Conservation (phyloP, 2,329 filamentous ascomycete genomes). For the Colletotrichum karsti region DNA sequence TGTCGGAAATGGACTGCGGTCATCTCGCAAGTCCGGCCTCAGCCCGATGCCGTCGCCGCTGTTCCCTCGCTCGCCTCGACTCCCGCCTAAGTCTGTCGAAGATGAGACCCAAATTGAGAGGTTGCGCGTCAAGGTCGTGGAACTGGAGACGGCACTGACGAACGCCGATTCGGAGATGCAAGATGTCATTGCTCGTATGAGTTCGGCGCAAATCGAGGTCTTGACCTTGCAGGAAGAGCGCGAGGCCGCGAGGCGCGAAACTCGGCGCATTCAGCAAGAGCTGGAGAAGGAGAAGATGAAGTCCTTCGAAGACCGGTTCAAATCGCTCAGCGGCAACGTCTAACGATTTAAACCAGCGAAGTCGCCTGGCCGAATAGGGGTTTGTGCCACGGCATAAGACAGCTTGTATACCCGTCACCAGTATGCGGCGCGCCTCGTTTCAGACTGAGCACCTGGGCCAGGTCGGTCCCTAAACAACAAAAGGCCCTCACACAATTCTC, state of each 20-base stretch:
- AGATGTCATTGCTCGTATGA: slow-evolving; percentile 83
- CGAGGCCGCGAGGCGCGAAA: slow-evolving; percentile 78
- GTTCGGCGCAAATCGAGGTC: slow-evolving; percentile 83
- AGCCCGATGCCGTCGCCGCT: slow-evolving; percentile 44
- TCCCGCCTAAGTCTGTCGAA: slow-evolving; percentile 70
- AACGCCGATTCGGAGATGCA: slow-evolving; percentile 79
- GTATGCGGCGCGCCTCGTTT: slow-evolving; percentile 23
- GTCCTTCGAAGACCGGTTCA: slow-evolving; percentile 49
- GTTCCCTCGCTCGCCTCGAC: slow-evolving; percentile 54
- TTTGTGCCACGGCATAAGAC: slow-evolving; percentile 18
- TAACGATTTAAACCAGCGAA: slow-evolving; percentile 2
- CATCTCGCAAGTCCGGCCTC: slow-evolving; percentile 42
- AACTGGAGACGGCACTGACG: slow-evolving; percentile 79
- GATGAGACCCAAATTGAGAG: slow-evolving; percentile 79
- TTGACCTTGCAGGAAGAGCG: slow-evolving; percentile 79
- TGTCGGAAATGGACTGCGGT: slow-evolving; percentile 36
- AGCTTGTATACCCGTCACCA: slow-evolving; percentile 14
- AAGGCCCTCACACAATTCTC: not conserved
- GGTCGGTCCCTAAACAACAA: slow-evolving; percentile 10
- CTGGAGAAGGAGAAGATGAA: slow-evolving; percentile 72
- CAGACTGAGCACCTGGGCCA: slow-evolving; percentile 17
- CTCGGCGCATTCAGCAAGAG: slow-evolving; percentile 72
- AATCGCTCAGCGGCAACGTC: slow-evolving; percentile 39
- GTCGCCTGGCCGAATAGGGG: slow-evolving; percentile 8
- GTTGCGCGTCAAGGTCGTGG: slow-evolving; percentile 80